Evolutionary conservation across 2,329 filamentous ascomycete species (phyloP), one percentile per base, ranked within the genome.

Genomic region (Elsinoe fawcettii): DNA sequence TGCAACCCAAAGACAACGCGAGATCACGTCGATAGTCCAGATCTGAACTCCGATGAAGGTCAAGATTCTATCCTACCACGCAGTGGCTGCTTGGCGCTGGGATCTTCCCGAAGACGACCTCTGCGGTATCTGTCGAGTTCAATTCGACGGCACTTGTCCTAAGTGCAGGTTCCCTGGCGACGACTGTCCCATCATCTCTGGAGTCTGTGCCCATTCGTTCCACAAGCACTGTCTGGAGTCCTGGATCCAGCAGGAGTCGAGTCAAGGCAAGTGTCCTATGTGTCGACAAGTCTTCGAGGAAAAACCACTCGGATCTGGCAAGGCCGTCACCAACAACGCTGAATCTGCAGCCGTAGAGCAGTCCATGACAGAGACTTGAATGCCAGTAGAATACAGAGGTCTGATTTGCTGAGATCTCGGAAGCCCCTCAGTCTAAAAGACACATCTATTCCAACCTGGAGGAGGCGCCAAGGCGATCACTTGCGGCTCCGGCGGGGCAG

Each of bases 151-250:
- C 59, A 97, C 93, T 23, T 99, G 93, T 76, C 91, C 93, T 47
- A 95, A 90, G 57, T 99, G 93, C 84, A 96, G 95, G 79, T 97
- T 90, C 69, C 93, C 93, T 12, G 93, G 93, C 58, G 93, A 99
- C 67, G 91, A 96, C 69, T 99, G 93, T 74, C 88, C 88, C 59
- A 79, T 99, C 59, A 79, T 96, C 63, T 91, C 93, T 60, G 93
- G 93, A 43, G 95, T 92, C 77, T 99, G 93, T 74, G 92, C 90
- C 4, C 93, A 99, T 72, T 96, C 90, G 62, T 99, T 99, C 69
- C 93, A 99, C 73, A 95, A 96, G 90, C 93, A 99, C 73, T 99
- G 93, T 73, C 93, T 99, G 65, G 80, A 87, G 65, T 88, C 90
- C 67, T 99, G 93, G 93, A 90, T 99, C 65, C 89, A 93, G 67